Evolutionary conservation across 768 basidiomycete genomes (phyloP), one percentile per base, ranked within the genome.

Genomic region (Suillus alpinus): DNA sequence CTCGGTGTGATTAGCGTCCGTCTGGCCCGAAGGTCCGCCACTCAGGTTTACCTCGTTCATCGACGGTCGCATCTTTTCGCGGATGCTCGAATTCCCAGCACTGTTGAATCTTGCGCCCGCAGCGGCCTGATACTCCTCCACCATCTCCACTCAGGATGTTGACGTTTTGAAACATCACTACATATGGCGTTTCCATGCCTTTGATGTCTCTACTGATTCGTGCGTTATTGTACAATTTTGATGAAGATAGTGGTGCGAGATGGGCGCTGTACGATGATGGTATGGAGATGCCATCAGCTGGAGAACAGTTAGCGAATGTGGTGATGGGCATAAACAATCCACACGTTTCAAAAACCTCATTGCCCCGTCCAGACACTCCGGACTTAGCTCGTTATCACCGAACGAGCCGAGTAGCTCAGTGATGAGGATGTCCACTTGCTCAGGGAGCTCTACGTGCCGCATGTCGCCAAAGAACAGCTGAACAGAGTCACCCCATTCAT

Each of bases 21-120:
- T 44, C 44, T 41, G 41, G 14, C 61, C 37, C 3, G 34, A 39
- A 52, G 2, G 8, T 59, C 52, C 6, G 39, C 47, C 36, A 51
- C 8, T 47, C 23, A 57, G 49, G 58, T 23, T 60, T 63, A 91
- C 94, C 94, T 74, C 80, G 79, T 20, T 80, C 74, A 70, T 96
- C 87, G 6, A 94, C 75, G 0, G 91, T 84, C 1, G 87, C 81
- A 69, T 96, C 93, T 58, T 83, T 81, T 61, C 93, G 78, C 1
- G 97, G 96, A 77, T 99, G 97, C 64, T 92, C 92, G 73, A 98
- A 99, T 64, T 91, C 89, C 97, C 97, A 99, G 67, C 96, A 98
- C 67, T 94, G 91, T 73, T 98, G 97, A 39, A 97, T 81, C 65
- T 86, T 85, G 2, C 87, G 81, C 14, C 95, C 94, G 76, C 92